A percentile compares a stretch with the other conserved stretches of the same genome.
These are phyloP conservation scores for Candida schatavii DNA, from an alignment of 805 yeast species.

Conservation along the genomic window DNA sequence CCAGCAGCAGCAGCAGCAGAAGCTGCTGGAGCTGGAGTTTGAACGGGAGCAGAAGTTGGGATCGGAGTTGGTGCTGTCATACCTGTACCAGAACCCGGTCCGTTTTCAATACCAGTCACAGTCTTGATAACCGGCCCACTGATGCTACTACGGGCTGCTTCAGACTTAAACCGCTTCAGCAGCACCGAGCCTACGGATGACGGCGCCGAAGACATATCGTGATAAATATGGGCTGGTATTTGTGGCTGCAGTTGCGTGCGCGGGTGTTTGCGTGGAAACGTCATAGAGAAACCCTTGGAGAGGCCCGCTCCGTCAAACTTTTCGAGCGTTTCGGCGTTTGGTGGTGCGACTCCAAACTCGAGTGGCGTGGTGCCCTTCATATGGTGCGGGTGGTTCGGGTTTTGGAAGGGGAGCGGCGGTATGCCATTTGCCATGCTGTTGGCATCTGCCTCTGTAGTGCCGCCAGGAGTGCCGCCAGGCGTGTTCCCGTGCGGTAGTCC, in stretches of 20 bases:
- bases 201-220: background rate
- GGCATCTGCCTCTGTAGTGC: too few relatives aligned
- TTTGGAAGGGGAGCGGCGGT: constrained; percentile 24
- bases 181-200: background rate
- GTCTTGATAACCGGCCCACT: background rate
- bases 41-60: too few relatives aligned
- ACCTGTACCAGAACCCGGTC: background rate
- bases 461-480: too few relatives aligned
- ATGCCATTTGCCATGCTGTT: background rate
- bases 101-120: background rate
- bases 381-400: constrained; percentile 39
- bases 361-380: constrained; percentile 41
- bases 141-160: background rate
- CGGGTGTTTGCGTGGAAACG: too few relatives aligned
- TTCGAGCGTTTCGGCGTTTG: constrained; percentile 11
- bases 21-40: too few relatives aligned
- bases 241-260: background rate
- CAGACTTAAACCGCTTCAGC: background rate
- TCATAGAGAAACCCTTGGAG: too few relatives aligned
- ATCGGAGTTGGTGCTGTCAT: too few relatives aligned
- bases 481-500: too few relatives aligned
- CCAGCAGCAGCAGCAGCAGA: background rate
- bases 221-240: background rate
- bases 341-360: constrained; percentile 25
- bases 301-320: too few relatives aligned